Percentiles rank a stretch among this genome's conserved stretches.
phyloP scores from a whole-genome alignment of 345 rosid species.

The Gossypium arboreum region DNA sequence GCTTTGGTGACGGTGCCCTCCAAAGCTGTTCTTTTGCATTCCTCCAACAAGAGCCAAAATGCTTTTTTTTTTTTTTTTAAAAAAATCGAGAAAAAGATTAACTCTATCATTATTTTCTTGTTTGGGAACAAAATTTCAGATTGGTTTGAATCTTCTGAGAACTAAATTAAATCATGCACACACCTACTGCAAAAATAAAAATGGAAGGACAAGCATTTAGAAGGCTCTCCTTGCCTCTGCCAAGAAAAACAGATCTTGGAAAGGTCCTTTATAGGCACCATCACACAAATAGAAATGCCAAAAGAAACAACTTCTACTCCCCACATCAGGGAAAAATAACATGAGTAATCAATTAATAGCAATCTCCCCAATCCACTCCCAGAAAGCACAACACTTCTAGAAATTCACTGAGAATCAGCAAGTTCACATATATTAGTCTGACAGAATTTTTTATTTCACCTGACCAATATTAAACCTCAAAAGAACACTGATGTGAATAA shows the following conservation, averaged over 20 bases:
- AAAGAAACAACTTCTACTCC: not conserved
- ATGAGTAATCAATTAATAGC: not conserved
- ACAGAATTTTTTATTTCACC: not conserved
- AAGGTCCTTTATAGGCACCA: not conserved
- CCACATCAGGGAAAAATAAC: not conserved
- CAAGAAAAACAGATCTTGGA: not conserved
- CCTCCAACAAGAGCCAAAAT: not conserved
- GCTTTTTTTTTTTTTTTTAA: not conserved
- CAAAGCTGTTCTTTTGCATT: not conserved
- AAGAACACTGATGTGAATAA: not conserved
- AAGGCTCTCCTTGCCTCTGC: not conserved
- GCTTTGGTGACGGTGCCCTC: not conserved
- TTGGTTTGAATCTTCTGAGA: slow-evolving; percentile 1
- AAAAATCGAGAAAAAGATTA: not conserved
- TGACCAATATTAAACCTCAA: not conserved
- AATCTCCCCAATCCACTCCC: not conserved
- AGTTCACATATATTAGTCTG: not conserved
- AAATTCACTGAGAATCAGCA: not conserved
- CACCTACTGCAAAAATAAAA: not conserved
- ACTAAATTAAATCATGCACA: not conserved
- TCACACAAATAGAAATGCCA: not conserved
- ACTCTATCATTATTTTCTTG: not conserved
- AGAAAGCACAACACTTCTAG: not conserved
- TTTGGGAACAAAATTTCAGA: not conserved
- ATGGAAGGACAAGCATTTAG: slow-evolving; percentile 1